phyloP scores from a whole-genome alignment of 495 filamentous ascomycete species.

The Penicillium argentinense region DNA sequence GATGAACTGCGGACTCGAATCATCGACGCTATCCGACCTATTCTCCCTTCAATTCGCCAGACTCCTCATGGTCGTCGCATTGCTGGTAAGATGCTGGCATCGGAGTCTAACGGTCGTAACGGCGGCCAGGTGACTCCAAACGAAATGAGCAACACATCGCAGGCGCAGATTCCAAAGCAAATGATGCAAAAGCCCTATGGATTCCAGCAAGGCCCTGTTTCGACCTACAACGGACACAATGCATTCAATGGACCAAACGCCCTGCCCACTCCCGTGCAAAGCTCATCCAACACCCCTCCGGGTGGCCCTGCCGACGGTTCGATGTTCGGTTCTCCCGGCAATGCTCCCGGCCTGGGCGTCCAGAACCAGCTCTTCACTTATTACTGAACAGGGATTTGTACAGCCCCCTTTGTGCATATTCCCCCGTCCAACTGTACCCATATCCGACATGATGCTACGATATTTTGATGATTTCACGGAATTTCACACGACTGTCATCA shows the following conservation, averaged over 20 bases:
- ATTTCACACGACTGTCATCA: slow-evolving; percentile 33
- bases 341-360: slow-evolving; percentile 24
- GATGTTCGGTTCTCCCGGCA: slow-evolving; percentile 26
- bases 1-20: slow-evolving; percentile 66
- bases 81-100: slow-evolving; percentile 69
- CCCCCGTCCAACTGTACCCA: slow-evolving; percentile 41
- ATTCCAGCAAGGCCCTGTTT: slow-evolving; percentile 6
- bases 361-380: slow-evolving; percentile 35
- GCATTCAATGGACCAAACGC: slow-evolving; percentile 30
- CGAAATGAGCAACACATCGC: slow-evolving; percentile 32
- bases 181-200: slow-evolving; percentile 22
- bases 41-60: slow-evolving; percentile 75
- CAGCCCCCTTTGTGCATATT: slow-evolving; percentile 13
- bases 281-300: slow-evolving; percentile 34
- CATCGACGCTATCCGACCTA: slow-evolving; percentile 79
- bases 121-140: slow-evolving; percentile 42
- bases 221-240: slow-evolving; percentile 22
- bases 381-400: slow-evolving; percentile 26
- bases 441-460: slow-evolving; percentile 47
- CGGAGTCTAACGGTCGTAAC: slow-evolving; percentile 35
- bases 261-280: slow-evolving; percentile 29
- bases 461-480: slow-evolving; percentile 46
- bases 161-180: slow-evolving; percentile 35
- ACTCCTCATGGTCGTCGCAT: slow-evolving; percentile 95
- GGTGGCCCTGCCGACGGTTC: slow-evolving; percentile 28